Base-by-base conservation (phyloP, 345 rosid genomes). In the Populus nigra region DNA sequence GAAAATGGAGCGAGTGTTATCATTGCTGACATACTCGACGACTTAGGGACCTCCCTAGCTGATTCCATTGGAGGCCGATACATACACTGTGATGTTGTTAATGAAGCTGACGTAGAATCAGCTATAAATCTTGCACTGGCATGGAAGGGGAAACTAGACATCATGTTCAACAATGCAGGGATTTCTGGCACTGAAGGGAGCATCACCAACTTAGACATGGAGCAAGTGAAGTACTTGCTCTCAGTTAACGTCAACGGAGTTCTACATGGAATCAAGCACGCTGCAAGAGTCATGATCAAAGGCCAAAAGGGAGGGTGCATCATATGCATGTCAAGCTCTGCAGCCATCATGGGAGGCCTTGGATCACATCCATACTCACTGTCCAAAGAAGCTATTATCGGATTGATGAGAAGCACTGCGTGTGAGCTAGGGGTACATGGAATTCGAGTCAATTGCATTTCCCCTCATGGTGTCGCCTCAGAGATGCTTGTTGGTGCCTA, bases 401-500 rank as follows among this genome's bases (percentile, higher is more conserved):
- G 96, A 5, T 12, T 91, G 38, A 87, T 84, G 82, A 82, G 86
- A 57, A 91, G 90, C 71, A 57, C 87, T 0, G 94, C 97, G 0
- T 94, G 98, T n/a, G 97, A 92, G 78, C 74, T 94, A 29, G 96
- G 98, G 7, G 76, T 62, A 57, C 86, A 91, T 16, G 88, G 93
- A 27, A 92, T 94, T 50, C 83, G 98, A 0, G 97, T 94, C 50
- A 92, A 94, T 59, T 88, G 88, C 87, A 83, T 94, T 53, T 92
- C 98, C 5, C 97, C 97, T 12, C 98, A 94, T n/a, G 96, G 94
- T 13, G 96, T 94, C 7, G 92, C 98, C 27, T 84, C 98, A n/a
- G 94, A 92, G 38, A 92, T 94, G 83, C 91, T 94, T 18, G 83
- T 94, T 1, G 68, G 74, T 36, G 93, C 90, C 5, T 90, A 78